Conservation (phyloP, 768 basidiomycete species). For the Pholiota molesta region DNA sequence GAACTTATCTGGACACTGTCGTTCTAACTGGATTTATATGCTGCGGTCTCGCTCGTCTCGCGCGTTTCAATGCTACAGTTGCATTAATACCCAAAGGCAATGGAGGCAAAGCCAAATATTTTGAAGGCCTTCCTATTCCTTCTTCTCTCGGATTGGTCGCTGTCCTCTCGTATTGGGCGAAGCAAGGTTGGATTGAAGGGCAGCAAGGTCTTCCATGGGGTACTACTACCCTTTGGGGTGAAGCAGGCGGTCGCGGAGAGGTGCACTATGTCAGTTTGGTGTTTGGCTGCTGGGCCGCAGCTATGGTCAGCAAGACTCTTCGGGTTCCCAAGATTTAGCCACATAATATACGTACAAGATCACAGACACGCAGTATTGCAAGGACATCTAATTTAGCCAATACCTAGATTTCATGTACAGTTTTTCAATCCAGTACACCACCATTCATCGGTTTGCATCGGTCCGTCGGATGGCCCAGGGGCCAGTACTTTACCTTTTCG, state of each 20-base stretch:
- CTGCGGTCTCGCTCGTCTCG: conserved; percentile 93
- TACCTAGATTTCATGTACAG: neutral
- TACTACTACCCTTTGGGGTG: conserved; percentile 73
- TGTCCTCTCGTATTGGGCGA: conserved; percentile 80
- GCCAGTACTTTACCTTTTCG: conserved; percentile 8
- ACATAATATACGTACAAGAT: conserved; percentile 1
- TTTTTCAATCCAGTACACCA: no score
- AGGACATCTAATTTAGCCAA: conserved; percentile 6
- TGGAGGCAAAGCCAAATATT: conserved; percentile 89
- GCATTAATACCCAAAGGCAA: conserved; percentile 89
- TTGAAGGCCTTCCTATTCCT: conserved; percentile 97
- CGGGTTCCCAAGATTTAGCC: conserved; percentile 76
- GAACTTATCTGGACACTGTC: conserved; percentile 89
- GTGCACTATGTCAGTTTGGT: conserved; percentile 78
- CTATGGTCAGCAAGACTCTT: conserved; percentile 98
- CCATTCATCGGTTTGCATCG: neutral
- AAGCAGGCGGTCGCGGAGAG: conserved; percentile 76
- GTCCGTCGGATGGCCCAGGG: neutral
- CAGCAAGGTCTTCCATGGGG: conserved; percentile 77
- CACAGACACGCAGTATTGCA: conserved; percentile 9
- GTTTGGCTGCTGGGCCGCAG: conserved; percentile 88
- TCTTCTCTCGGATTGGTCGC: conserved; percentile 82
- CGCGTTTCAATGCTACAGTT: conserved; percentile 98
- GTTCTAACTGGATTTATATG: conserved; percentile 90
- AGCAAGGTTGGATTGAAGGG: conserved; percentile 83